Conservation (phyloP, 805 yeast species). For the Kuraishia capsulata region DNA sequence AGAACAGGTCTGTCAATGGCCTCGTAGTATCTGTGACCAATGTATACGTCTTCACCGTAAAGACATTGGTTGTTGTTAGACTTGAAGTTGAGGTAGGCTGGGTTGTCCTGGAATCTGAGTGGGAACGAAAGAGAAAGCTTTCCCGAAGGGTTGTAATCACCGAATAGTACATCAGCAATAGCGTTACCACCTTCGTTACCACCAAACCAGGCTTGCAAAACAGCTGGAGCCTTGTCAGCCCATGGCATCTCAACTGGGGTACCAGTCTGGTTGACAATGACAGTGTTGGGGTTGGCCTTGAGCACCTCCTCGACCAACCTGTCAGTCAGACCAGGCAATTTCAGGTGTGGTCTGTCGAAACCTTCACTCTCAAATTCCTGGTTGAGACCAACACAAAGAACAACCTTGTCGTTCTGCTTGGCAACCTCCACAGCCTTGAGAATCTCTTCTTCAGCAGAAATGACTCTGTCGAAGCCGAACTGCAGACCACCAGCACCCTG, state of each 20-base stretch:
- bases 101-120: constrained; percentile 21
- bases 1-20: constrained; percentile 23
- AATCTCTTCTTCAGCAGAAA: constrained; percentile 8
- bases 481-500: constrained; percentile 13
- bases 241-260: constrained; percentile 33
- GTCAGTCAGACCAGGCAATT: constrained; percentile 25
- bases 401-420: constrained; percentile 23
- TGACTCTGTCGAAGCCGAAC: constrained; percentile 9
- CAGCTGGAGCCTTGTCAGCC: constrained; percentile 19
- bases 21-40: constrained; percentile 35
- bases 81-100: constrained; percentile 26
- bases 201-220: constrained; percentile 27
- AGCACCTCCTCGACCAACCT: constrained; percentile 22
- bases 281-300: constrained; percentile 23
- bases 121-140: constrained; percentile 33
- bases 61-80: constrained; percentile 26
- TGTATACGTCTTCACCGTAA: constrained; percentile 37
- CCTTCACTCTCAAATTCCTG: constrained; percentile 34
- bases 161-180: constrained; percentile 33
- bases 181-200: constrained; percentile 33
- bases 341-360: constrained; percentile 26
- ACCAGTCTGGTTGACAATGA: constrained; percentile 30
- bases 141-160: constrained; percentile 34
- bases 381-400: constrained; percentile 25
- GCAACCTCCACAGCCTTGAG: constrained; percentile 24